Base-by-base conservation (phyloP, 371 early-diverging fungal genomes). In the Apophysomyces variabilis region DNA sequence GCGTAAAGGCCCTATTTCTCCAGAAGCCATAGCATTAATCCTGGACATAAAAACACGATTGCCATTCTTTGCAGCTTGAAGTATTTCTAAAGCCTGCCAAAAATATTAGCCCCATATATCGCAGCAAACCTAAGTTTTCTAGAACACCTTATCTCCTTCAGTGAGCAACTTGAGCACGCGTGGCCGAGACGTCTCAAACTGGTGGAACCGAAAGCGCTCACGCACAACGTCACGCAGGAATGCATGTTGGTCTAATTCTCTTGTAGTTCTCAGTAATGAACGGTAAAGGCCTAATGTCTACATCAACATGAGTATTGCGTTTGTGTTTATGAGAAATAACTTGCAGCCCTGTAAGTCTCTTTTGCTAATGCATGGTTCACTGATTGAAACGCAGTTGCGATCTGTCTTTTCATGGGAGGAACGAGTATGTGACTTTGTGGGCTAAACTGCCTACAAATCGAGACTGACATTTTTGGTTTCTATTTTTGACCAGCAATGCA, bases 181-280 rank as follows among this genome's bases (percentile, higher is more conserved):
- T 32, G 16, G 46, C 6, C 65, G 63, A n/a, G 74, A 74, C 0
- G 68, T 74, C 35, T 74, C 70, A 45, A 65, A 60, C 37, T 56
- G 59, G 46, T 74, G 70, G 32, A 70, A 74, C 7, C 66, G 70
- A 47, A 74, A 74, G n/a, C 74, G 66, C 57, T 74, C 74, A 1
- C 62, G 61, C 8, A 74, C 65, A 4, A 65, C 62, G 21, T 62
- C 46, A 0, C 38, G 44, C 11, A 74, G 45, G 66, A 70, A 70
- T 9, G 21, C 21, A 21, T 21, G 54, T 21, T 50, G 54, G 21
- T 50, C 54, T 7, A 50, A 50, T 9, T 50, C 18, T 26, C 21
- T 50, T 26, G 54, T 50, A 11, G 21, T 50, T 50, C 54, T 50
- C 54, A 50, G 54, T 21, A 50, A 21, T 0, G 54, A 50, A 11